Conservation (phyloP, 345 rosid species). For the Brassica carinata region DNA sequence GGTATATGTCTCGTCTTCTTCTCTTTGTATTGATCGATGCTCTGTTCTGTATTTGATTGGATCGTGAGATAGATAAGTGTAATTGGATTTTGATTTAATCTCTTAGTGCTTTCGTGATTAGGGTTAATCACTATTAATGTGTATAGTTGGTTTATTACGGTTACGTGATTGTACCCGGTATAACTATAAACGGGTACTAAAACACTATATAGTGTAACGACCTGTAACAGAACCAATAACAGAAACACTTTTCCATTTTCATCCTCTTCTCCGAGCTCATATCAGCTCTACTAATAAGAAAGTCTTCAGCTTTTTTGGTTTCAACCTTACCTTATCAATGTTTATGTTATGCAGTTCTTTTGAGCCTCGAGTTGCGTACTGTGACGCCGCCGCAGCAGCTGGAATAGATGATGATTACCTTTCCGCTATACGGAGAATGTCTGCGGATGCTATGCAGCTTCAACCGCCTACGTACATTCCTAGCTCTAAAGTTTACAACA, state of each 20-base stretch:
- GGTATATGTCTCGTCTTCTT: constrained; percentile 52
- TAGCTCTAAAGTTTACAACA: constrained; percentile 58
- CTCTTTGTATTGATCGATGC: not conserved
- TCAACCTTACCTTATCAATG: not conserved
- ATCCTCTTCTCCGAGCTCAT: too few species aligned
- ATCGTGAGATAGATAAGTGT: not conserved
- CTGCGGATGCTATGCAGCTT: constrained; percentile 47
- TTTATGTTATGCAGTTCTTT: constrained; percentile 45
- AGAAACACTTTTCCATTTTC: not conserved
- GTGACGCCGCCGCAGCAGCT: constrained; percentile 69
- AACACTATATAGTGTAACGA: too few species aligned
- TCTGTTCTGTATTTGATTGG: constrained; percentile 16
- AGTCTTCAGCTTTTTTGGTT: too few species aligned
- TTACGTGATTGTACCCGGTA: too few species aligned
- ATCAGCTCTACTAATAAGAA: too few species aligned
- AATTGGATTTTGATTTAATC: constrained; percentile 2
- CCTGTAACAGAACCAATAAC: not conserved
- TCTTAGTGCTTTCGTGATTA: not conserved
- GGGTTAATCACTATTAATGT: not conserved
- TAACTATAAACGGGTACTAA: too few species aligned
- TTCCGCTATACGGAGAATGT: constrained; percentile 46
- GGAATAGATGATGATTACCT: constrained; percentile 56
- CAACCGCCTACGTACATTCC: constrained; percentile 50
- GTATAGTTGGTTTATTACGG: too few species aligned
- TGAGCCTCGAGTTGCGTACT: constrained; percentile 68